Evolutionary conservation across 371 early-diverging fungal species (phyloP).

Genomic region (Rhizopus arrhizus): DNA sequence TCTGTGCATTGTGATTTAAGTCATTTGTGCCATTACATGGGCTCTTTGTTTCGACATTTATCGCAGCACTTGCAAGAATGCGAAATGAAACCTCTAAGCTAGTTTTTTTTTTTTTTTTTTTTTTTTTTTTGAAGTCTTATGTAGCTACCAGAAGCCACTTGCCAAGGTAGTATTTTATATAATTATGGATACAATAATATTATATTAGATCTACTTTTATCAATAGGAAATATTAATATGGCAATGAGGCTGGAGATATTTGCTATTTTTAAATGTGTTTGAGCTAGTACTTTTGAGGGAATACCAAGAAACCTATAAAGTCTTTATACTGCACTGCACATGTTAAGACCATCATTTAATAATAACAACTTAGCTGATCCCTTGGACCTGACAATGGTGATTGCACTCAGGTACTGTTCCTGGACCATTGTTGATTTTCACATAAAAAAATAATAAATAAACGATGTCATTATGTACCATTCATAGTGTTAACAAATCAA

Average conservation of each 20-base stretch:
- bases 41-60: no score
- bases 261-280: not conserved
- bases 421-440: no score
- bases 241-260: not conserved
- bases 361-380: constrained; percentile 1
- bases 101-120: no score
- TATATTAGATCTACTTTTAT: constrained; percentile 1
- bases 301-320: constrained; percentile 3
- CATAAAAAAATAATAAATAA: no score
- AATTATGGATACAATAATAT: constrained; percentile 2
- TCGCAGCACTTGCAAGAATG: no score
- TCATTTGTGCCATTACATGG: no score
- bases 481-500: no score
- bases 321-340: not conserved
- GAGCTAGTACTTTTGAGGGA: constrained; percentile 2
- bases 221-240: constrained; percentile 6
- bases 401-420: constrained; percentile 1
- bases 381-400: not conserved
- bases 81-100: no score
- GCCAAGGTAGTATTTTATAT: constrained; percentile 1
- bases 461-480: no score
- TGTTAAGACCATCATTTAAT: constrained; percentile 3
- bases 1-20: no score
- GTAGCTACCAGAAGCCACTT: constrained; percentile 2
- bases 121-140: constrained; percentile 4